phyloP scores from a whole-genome alignment of 768 basidiomycete genomes.

The Dioszegia crocea region DNA sequence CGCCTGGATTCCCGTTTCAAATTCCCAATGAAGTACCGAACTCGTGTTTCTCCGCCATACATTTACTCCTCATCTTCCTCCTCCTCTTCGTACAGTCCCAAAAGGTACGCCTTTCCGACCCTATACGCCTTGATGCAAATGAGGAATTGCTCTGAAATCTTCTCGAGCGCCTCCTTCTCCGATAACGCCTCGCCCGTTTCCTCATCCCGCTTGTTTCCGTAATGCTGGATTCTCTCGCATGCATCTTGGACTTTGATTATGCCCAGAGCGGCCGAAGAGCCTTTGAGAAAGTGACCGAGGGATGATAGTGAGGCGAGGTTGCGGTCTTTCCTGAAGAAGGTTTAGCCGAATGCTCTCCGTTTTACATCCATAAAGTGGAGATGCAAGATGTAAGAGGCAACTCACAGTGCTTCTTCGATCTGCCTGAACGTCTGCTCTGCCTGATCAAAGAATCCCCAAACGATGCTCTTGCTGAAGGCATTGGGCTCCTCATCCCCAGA shows the following conservation, averaged over 20 bases:
- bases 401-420: constrained; percentile 78
- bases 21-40: neutral
- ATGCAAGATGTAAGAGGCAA: constrained; percentile 9
- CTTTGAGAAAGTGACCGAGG: constrained; percentile 92
- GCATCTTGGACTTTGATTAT: constrained; percentile 71
- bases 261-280: constrained; percentile 91
- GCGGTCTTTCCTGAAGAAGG: neutral
- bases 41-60: neutral
- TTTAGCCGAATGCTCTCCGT: neutral
- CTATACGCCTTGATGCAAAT: constrained; percentile 66
- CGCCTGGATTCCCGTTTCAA: neutral
- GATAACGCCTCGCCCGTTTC: constrained; percentile 37
- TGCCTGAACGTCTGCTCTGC: constrained; percentile 67
- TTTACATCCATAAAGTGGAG: too few species aligned
- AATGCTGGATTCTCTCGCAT: constrained; percentile 89
- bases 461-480: constrained; percentile 76
- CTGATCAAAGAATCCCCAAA: constrained; percentile 73
- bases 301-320: constrained; percentile 57
- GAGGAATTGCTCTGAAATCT: constrained; percentile 59
- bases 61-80: neutral
- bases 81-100: constrained; percentile 54
- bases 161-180: constrained; percentile 49
- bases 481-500: constrained; percentile 65
- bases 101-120: constrained; percentile 66
- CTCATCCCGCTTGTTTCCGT: constrained; percentile 65